Base-by-base conservation (phyloP, 495 filamentous ascomycete genomes). In the Penicillium robsamsonii region DNA sequence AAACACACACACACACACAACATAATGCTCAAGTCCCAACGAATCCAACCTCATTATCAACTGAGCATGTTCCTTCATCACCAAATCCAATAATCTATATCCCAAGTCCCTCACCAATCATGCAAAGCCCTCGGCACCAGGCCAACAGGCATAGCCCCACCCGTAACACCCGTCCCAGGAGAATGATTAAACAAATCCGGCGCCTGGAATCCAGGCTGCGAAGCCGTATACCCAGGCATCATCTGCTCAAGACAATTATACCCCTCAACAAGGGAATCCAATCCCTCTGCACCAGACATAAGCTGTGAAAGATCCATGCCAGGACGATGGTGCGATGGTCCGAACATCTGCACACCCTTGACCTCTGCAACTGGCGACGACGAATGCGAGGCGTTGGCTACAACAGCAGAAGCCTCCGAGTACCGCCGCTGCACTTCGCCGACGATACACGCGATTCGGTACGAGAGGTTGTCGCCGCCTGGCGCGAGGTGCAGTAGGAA, bases 401-500 rank as follows among this genome's bases (percentile, higher is more conserved):
- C 50, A 3, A 54, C 57, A 13, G 50, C 42, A 3, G 55, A 50
- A 1, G 58, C 65, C 24, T 66, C 65, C 7, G 56, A 58, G 20
- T 68, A 70, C 9, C 68, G 57, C 15, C 68, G 60, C 59, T 70
- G 66, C 1, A 70, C 58, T 45, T 70, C 63, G 45, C 62, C 61
- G 38, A 70, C 51, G 13, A 70, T 63, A 37, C 52, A 70, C 3
- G 68, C 67, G 33, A 72, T 70, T 2, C 68, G 63, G 49, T 74
- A 75, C 0, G 71, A 64, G 20, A 75, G 63, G 46, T 75, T 71
- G 27, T 75, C 65, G 33, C 71, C 70, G 43, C 66, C 68, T 7
- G 73, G 73, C 1, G 71, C 57, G 22, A 75, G 68, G 33, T 72
- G 68, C 15, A 75, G 68, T 24, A 75, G 63, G 48, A 71, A 73